A percentile compares a stretch with the other conserved stretches of the same genome.
phyloP scores from a whole-genome alignment of 805 yeast genomes.

The Wickerhamiella allomyrinae region DNA sequence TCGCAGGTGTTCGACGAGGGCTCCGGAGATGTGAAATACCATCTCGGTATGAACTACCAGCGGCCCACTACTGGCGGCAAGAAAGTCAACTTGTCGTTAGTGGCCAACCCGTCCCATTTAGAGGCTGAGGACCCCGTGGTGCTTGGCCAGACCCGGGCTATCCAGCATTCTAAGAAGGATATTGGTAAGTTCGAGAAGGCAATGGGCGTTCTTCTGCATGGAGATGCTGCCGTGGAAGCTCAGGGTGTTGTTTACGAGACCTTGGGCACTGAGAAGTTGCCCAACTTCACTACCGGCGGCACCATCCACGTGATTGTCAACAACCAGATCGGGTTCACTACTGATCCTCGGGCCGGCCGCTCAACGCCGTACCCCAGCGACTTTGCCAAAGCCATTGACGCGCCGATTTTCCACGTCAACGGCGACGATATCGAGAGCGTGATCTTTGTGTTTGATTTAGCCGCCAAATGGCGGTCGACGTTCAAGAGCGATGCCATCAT shows the following conservation, averaged over 20 bases:
- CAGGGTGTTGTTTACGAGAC: slow-evolving; percentile 99
- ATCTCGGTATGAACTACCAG: slow-evolving; percentile 96
- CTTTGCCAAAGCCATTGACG: slow-evolving; percentile 89
- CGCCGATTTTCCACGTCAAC: slow-evolving; percentile 98
- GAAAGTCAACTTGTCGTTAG: slow-evolving; percentile 85
- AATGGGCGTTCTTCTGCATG: slow-evolving; percentile 83
- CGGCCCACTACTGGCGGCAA: slow-evolving; percentile 99
- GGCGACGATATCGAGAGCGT: slow-evolving; percentile 96
- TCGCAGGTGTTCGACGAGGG: slow-evolving; percentile 86
- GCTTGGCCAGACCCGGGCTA: slow-evolving; percentile 93
- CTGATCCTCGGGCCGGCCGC: slow-evolving; percentile 95
- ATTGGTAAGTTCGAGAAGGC: slow-evolving; percentile 67
- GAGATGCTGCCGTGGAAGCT: slow-evolving; percentile 98
- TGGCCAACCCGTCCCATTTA: slow-evolving; percentile 97
- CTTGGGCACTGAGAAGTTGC: slow-evolving; percentile 82
- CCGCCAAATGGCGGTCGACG: slow-evolving; percentile 96
- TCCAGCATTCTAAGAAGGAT: slow-evolving; percentile 82
- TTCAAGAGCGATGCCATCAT: slow-evolving; percentile 94
- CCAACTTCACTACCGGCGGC: slow-evolving; percentile 97
- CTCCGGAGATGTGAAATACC: slow-evolving; percentile 98
- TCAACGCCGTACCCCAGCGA: slow-evolving; percentile 97
- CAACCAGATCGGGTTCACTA: slow-evolving; percentile 98
- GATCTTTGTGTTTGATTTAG: slow-evolving; percentile 81
- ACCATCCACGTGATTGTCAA: slow-evolving; percentile 90
- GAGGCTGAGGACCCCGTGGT: slow-evolving; percentile 99